phyloP scores from a whole-genome alignment of 23 red algal genomes.

The Cyanidiococcus yangmingshanensis region DNA sequence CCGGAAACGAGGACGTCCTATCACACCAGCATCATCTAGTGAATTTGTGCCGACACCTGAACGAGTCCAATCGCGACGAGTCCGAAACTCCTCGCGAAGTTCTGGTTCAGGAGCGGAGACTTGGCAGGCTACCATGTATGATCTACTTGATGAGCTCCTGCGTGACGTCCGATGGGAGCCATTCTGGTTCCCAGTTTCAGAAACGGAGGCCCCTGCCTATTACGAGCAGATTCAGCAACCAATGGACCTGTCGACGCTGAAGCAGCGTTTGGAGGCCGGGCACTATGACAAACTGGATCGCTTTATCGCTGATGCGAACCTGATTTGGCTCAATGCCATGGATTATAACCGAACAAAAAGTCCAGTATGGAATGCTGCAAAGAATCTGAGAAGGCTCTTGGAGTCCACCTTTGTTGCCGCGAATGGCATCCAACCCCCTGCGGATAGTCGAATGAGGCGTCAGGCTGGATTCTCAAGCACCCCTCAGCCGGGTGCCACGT shows the following conservation, averaged over 20 bases:
- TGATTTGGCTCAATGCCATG: background rate
- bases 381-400: background rate
- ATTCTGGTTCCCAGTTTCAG: background rate
- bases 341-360: background rate
- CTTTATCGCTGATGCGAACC: background rate
- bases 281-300: background rate
- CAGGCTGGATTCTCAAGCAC: too few relatives aligned
- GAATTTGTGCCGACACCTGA: background rate
- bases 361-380: background rate
- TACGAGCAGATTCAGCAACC: background rate
- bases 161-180: background rate
- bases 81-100: too few relatives aligned
- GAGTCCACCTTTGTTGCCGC: too few relatives aligned
- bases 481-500: too few relatives aligned
- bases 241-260: slow-evolving; percentile 1
- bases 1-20: background rate
- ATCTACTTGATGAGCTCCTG: background rate
- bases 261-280: background rate
- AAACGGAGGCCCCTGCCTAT: background rate
- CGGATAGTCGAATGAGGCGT: too few relatives aligned
- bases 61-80: background rate
- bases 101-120: background rate
- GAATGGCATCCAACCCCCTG: too few relatives aligned
- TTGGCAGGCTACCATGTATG: background rate
- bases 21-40: background rate